Percentiles rank a stretch among this genome's conserved stretches.
Conservation (phyloP, 1,139 yeast genomes). For the Pichia sp. region DNA sequence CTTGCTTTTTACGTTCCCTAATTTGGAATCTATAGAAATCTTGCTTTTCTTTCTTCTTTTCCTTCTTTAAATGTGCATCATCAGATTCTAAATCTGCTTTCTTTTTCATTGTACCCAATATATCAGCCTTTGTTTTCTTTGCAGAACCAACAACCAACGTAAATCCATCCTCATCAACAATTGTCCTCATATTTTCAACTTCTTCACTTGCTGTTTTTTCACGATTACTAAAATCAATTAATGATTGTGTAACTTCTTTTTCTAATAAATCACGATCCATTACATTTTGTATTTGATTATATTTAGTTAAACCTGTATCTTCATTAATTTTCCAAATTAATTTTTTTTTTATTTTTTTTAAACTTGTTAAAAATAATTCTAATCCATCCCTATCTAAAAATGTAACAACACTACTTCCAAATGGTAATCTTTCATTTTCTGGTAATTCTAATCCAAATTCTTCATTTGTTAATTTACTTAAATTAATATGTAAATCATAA, state of each 20-base stretch:
- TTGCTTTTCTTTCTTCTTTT: constrained; percentile 73
- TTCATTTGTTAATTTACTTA: constrained; percentile 56
- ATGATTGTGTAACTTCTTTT: constrained; percentile 47
- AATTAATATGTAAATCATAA: constrained; percentile 48
- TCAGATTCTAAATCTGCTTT: constrained; percentile 43
- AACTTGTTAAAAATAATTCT: constrained; percentile 48
- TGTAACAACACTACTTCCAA: constrained; percentile 65
- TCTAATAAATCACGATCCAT: constrained; percentile 45
- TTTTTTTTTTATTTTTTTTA: constrained; percentile 12
- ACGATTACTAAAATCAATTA: constrained; percentile 62
- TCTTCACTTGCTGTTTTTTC: constrained; percentile 63
- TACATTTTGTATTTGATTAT: constrained; percentile 26
- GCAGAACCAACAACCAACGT: constrained; percentile 84
- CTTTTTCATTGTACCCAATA: constrained; percentile 49
- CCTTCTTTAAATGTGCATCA: constrained; percentile 49
- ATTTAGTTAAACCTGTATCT: constrained; percentile 21
- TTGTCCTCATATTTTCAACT: constrained; percentile 45
- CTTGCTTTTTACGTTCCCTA: constrained; percentile 86
- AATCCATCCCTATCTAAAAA: constrained; percentile 74
- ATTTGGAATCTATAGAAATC: constrained; percentile 96
- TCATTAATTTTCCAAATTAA: constrained; percentile 21
- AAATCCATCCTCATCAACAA: constrained; percentile 91
- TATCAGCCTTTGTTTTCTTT: constrained; percentile 69
- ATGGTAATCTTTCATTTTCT: constrained; percentile 43
- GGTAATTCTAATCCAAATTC: constrained; percentile 31